phyloP scores from a whole-genome alignment of 2,329 filamentous ascomycete species.

The Pestalotiopsis sp. region DNA sequence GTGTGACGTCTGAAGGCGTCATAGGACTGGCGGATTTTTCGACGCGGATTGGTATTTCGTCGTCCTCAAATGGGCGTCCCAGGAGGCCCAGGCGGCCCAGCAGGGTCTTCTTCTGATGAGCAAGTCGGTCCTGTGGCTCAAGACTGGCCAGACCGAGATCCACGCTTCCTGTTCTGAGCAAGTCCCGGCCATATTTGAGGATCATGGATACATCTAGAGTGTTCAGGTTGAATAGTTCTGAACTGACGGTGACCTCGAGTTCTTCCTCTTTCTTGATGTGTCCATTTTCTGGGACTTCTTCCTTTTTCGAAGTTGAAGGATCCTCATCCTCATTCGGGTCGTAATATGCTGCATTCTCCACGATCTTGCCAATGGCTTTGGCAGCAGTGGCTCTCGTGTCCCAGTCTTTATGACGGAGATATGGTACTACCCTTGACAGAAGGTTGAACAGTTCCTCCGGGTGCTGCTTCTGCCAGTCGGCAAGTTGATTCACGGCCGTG shows the following conservation, averaged over 20 bases:
- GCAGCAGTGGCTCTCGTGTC: slow-evolving; percentile 92
- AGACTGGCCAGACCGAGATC: slow-evolving; percentile 83
- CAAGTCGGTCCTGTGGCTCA: slow-evolving; percentile 78
- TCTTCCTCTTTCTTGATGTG: slow-evolving; percentile 64
- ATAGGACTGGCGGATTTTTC: slow-evolving; percentile 55
- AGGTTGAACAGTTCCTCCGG: slow-evolving; percentile 97
- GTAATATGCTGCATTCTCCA: slow-evolving; percentile 83
- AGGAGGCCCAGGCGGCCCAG: slow-evolving; percentile 79
- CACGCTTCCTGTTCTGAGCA: slow-evolving; percentile 83
- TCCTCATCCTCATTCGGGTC: slow-evolving; percentile 83
- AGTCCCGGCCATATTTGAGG: slow-evolving; percentile 78
- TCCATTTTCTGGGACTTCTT: slow-evolving; percentile 42
- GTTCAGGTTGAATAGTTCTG: slow-evolving; percentile 71
- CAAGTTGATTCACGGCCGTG: slow-evolving; percentile 94
- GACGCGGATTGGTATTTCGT: slow-evolving; percentile 67
- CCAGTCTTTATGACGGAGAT: slow-evolving; percentile 93
- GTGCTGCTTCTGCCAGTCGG: slow-evolving; percentile 97
- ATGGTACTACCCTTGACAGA: slow-evolving; percentile 90
- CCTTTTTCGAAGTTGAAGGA: slow-evolving; percentile 42
- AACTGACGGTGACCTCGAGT: slow-evolving; percentile 45
- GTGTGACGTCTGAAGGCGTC: slow-evolving; percentile 43
- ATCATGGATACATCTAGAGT: slow-evolving; percentile 78
- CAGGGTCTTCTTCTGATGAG: slow-evolving; percentile 88
- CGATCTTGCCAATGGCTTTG: slow-evolving; percentile 91
- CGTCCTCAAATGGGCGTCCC: slow-evolving; percentile 83